Conservation (phyloP, 495 filamentous ascomycete genomes). For the Choiromyces venosus region DNA sequence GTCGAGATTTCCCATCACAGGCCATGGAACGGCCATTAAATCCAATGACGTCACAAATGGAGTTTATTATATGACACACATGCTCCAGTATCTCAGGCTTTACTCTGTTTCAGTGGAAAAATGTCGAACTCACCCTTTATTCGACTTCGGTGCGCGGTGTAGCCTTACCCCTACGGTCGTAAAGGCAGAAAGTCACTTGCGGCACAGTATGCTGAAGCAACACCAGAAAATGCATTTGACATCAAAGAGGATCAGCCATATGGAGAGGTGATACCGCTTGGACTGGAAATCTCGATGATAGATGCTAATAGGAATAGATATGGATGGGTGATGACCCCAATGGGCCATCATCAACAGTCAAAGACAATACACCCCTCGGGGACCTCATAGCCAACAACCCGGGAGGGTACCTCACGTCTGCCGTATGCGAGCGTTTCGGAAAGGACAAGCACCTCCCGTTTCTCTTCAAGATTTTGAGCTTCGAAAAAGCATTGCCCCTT, state of each 20-base stretch:
- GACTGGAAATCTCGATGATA: not conserved
- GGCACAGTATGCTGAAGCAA: conserved; percentile 61
- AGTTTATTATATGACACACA: not conserved
- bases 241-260: conserved; percentile 67
- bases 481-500: conserved; percentile 71
- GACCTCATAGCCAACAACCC: conserved; percentile 61
- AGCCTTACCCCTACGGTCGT: conserved; percentile 62
- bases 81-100: not conserved
- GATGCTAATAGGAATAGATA: conserved; percentile 46
- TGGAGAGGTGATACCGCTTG: conserved; percentile 23
- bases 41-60: not conserved
- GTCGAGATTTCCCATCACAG: not conserved
- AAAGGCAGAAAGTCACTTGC: conserved; percentile 67
- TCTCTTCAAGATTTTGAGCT: conserved; percentile 73
- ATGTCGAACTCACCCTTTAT: conserved; percentile 42
- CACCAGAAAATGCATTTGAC: conserved; percentile 59
- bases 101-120: not conserved
- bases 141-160: conserved; percentile 52
- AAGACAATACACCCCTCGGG: conserved; percentile 59
- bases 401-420: conserved; percentile 58
- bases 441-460: conserved; percentile 57
- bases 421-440: conserved; percentile 55
- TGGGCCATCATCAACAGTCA: conserved; percentile 58
- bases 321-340: conserved; percentile 80
- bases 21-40: not conserved